Evolutionary conservation across 139 green algal species (phyloP), one percentile per base, ranked within the genome.

Genomic region (Chlamydomonas schloesseri): DNA sequence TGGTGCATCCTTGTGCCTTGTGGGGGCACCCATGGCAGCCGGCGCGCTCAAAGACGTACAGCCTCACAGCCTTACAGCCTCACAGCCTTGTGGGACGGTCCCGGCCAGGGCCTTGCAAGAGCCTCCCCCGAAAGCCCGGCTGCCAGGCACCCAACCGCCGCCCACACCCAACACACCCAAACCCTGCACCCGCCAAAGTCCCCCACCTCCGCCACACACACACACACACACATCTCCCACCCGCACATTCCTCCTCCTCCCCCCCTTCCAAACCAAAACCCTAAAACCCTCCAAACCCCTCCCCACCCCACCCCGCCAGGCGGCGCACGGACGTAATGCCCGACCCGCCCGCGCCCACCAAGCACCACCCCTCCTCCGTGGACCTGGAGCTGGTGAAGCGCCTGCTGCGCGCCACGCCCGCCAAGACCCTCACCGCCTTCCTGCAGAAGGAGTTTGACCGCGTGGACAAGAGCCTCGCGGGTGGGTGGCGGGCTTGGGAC

Each of bases 301-400:
- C 31, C 33, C n/a, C 3, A 10, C 34, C 65, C 65, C n/a, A 8
- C 10, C 34, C 34, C n/a, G n/a, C 14, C 84, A 92, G 85, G n/a
- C 92, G 96, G 14, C 93, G 97, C 79, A 98, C 97, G 20, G 94
- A 97, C 71, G 92, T 93, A 28, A 99, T 99, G 97, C 97, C 97
- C 6, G 77, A 90, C 2, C 87, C 93, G 1, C 89, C 87, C 28
- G 37, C 31, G 6, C 50, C 50, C 42, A 95, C 89, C 65, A 96
- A 97, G 89, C 93, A 98, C 90, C 96, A 98, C 89, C 96, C 96
- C 74, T 93, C 93, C 28, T 96, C 93, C 9, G 96, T 98, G 42
- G 96, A 99, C 87, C 91, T 99, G 84, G 94, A 98, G 94, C 95
- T 98, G 23, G 89, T 99, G 67, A 98, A 99, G 93, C 91, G 93